Percentiles rank a stretch among this genome's conserved stretches.
phyloP scores from a whole-genome alignment of 2,329 filamentous ascomycete species.

The Hypoxylon sp. region DNA sequence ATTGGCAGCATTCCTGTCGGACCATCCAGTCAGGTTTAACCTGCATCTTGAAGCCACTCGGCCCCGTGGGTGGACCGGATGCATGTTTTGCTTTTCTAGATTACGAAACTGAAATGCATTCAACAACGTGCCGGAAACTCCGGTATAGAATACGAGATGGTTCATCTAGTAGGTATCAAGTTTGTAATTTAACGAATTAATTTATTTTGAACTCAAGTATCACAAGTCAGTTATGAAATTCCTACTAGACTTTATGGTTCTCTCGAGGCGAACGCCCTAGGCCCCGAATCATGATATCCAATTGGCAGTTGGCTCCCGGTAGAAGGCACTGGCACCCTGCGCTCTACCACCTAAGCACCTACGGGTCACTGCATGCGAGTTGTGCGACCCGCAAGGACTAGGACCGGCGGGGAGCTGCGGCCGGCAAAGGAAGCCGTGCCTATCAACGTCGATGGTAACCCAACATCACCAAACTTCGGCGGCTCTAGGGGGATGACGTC shows the following conservation, averaged over 20 bases:
- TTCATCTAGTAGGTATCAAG: background rate
- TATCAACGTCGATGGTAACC: conserved; percentile 36
- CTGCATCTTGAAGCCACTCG: conserved; percentile 9
- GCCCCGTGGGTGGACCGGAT: background rate
- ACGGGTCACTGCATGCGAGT: conserved; percentile 34
- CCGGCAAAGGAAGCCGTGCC: conserved; percentile 40
- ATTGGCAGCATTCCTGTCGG: background rate
- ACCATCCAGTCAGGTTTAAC: conserved; percentile 17
- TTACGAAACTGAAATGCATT: background rate
- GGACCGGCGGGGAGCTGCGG: conserved; percentile 28
- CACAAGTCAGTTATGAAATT: background rate
- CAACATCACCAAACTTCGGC: conserved; percentile 39
- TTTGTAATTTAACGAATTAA: background rate
- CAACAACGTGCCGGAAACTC: background rate
- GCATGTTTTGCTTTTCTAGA: conserved; percentile 5
- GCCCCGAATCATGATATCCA: conserved; percentile 13
- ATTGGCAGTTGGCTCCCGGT: conserved; percentile 27
- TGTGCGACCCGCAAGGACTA: conserved; percentile 33
- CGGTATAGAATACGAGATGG: background rate
- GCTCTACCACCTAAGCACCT: conserved; percentile 23
- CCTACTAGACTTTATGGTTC: background rate
- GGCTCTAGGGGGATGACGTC: conserved; percentile 37
- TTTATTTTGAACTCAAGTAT: background rate
- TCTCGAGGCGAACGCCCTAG: conserved; percentile 12
- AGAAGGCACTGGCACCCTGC: conserved; percentile 29